A percentile compares a stretch with the other conserved stretches of the same genome.
These are phyloP conservation scores for Tagetes patula DNA, from an alignment of 129 eudicot genomes.

Conservation along the genomic window DNA sequence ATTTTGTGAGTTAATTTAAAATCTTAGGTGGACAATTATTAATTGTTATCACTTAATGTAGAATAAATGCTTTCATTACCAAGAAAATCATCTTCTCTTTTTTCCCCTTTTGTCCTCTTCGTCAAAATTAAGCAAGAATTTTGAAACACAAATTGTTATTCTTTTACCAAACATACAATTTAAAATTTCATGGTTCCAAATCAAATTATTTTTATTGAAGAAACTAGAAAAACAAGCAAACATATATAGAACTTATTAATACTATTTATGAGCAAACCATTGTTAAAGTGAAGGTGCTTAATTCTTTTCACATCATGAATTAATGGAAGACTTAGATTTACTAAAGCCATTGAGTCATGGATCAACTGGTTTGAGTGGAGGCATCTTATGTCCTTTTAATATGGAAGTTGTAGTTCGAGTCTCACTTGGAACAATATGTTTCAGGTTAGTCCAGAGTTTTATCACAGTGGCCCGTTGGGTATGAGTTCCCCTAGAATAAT, in stretches of 20 bases:
- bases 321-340: neutral
- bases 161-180: neutral
- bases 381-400: too few relatives aligned
- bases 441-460: too few relatives aligned
- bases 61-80: constrained; percentile 31
- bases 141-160: constrained; percentile 27
- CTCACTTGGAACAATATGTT: too few relatives aligned
- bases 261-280: neutral
- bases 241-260: neutral
- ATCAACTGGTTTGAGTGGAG: too few relatives aligned
- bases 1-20: constrained; percentile 19
- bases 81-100: constrained; percentile 17
- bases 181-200: constrained; percentile 17
- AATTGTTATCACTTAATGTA: constrained; percentile 16
- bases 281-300: neutral
- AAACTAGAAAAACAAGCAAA: neutral
- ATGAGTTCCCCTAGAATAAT: too few relatives aligned
- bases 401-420: too few relatives aligned
- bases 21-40: constrained; percentile 13
- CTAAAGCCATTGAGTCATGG: neutral
- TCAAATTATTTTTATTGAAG: neutral
- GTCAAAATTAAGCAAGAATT: constrained; percentile 26
- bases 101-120: constrained; percentile 17
- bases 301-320: neutral
- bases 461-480: too few relatives aligned